These are phyloP conservation scores for Laburnicola sp. DNA, from an alignment of 2,329 filamentous ascomycete species.

Conservation along the genomic window DNA sequence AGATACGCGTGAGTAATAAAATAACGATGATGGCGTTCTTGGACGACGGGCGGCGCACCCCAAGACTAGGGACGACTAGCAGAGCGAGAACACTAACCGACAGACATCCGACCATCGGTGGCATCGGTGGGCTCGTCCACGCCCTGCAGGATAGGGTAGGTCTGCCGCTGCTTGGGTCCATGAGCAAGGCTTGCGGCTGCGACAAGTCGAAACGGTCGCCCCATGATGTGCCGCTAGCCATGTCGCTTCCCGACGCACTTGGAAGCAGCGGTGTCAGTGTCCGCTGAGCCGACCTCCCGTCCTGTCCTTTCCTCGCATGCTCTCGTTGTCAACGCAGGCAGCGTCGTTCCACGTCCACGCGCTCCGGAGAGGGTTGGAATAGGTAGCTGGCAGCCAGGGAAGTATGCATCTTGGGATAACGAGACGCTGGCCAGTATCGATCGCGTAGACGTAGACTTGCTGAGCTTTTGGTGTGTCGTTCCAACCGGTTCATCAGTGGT, in stretches of 20 bases:
- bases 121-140: constrained; percentile 1
- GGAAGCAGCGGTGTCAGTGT: background rate
- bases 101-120: constrained; percentile 24
- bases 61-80: constrained; percentile 27
- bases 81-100: constrained; percentile 26
- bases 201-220: constrained; percentile 6
- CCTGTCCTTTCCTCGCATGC: background rate
- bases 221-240: background rate
- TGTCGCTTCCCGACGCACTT: background rate
- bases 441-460: background rate
- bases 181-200: background rate
- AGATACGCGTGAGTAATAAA: constrained; percentile 27
- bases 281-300: background rate
- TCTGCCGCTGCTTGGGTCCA: constrained; percentile 8
- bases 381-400: background rate
- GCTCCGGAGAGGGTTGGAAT: background rate
- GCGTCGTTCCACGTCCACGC: background rate
- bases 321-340: constrained; percentile 1
- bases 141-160: constrained; percentile 9
- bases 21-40: constrained; percentile 22
- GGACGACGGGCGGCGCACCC: constrained; percentile 26
- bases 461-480: too few species aligned
- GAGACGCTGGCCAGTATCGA: background rate
- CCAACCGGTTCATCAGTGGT: too few species aligned
- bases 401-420: background rate